Conservation (phyloP, 1,284 basidiomycete species). For the Tetrapyrgos nigripes region DNA sequence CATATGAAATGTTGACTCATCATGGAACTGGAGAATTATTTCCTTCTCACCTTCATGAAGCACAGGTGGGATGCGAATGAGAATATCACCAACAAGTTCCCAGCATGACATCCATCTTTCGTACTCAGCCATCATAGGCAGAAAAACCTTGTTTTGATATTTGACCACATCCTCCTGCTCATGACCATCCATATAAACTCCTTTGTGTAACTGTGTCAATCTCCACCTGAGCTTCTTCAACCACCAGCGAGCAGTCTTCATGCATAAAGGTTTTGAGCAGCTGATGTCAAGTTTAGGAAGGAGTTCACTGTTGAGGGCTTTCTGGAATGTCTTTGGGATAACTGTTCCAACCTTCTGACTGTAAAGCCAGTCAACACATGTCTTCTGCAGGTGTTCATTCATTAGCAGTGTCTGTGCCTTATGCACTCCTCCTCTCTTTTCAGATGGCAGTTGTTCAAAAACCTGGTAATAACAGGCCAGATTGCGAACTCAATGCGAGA, state of each 20-base stretch:
- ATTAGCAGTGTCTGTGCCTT: too few relatives aligned
- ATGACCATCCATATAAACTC: conserved; percentile 46
- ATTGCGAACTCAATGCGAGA: too few relatives aligned
- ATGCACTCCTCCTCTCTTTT: too few relatives aligned
- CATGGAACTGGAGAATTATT: conserved; percentile 39
- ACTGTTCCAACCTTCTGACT: too few relatives aligned
- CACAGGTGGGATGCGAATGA: conserved; percentile 24
- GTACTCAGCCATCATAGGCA: conserved; percentile 34
- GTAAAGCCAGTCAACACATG: too few relatives aligned
- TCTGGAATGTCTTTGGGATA: too few relatives aligned
- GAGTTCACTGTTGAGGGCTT: too few relatives aligned
- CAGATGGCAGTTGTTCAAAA: too few relatives aligned
- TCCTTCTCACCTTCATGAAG: conserved; percentile 32
- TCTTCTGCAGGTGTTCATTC: too few relatives aligned
- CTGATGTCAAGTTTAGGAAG: conserved; percentile 29
- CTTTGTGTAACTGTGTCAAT: conserved; percentile 31
- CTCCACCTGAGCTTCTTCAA: conserved; percentile 34
- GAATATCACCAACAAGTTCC: conserved; percentile 24
- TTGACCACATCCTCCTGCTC: conserved; percentile 40
- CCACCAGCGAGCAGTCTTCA: conserved; percentile 35
- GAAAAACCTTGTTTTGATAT: conserved; percentile 34
- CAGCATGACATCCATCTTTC: conserved; percentile 32
- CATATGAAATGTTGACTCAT: conserved; percentile 38
- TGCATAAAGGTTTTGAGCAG: conserved; percentile 23
- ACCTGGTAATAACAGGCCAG: too few relatives aligned